phyloP scores from a whole-genome alignment of 1,284 basidiomycete species.

The Xerocomus nothofagi region DNA sequence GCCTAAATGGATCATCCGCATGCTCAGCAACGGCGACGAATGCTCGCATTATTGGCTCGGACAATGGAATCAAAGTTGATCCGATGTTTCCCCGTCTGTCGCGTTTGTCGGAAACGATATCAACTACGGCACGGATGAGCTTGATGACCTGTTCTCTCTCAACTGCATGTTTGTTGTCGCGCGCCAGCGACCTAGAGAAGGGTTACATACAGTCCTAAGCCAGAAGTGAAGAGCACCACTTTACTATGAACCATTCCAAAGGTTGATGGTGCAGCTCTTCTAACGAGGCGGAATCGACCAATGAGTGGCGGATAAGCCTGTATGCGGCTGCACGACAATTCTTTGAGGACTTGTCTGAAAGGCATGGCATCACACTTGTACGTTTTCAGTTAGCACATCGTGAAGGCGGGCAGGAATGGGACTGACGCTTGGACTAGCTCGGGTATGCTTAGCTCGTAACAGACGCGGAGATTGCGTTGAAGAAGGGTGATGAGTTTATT shows the following conservation, averaged over 20 bases:
- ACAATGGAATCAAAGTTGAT: slow-evolving; percentile 55
- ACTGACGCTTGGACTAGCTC: slow-evolving; percentile 76
- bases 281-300: slow-evolving; percentile 72
- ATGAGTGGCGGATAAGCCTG: slow-evolving; percentile 78
- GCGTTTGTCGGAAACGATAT: slow-evolving; percentile 60
- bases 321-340: slow-evolving; percentile 84
- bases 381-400: slow-evolving; percentile 4
- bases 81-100: slow-evolving; percentile 46
- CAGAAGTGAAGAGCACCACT: slow-evolving; percentile 43
- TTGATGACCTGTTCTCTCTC: slow-evolving; percentile 97
- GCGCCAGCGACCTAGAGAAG: slow-evolving; percentile 67
- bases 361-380: slow-evolving; percentile 67
- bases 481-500: slow-evolving; percentile 67
- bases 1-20: slow-evolving; percentile 85
- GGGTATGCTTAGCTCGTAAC: slow-evolving; percentile 70
- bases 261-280: slow-evolving; percentile 57
- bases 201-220: slow-evolving; percentile 12
- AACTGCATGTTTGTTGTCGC: slow-evolving; percentile 79
- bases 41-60: slow-evolving; percentile 81
- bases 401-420: background rate
- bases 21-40: slow-evolving; percentile 93
- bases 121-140: slow-evolving; percentile 82
- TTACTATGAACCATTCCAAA: slow-evolving; percentile 88
- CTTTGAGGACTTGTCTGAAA: slow-evolving; percentile 75
- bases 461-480: slow-evolving; percentile 74